Evolutionary conservation across 805 yeast species (phyloP).

Genomic region (Yamadazyma takamatsuzukensis): DNA sequence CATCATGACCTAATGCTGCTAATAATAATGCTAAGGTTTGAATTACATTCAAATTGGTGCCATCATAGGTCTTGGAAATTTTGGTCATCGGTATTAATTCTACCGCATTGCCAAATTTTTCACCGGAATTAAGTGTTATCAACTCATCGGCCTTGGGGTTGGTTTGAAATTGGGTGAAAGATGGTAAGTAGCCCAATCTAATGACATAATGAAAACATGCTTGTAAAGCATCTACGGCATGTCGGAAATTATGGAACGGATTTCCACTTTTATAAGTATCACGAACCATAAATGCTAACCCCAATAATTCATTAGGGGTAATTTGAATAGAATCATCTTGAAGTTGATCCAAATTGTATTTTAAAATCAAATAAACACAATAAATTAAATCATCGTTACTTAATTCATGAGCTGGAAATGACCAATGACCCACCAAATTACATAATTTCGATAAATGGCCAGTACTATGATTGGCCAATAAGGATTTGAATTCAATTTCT

Average conservation of each 20-base stretch:
- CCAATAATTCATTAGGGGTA: slow-evolving; percentile 44
- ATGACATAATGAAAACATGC: slow-evolving; percentile 70
- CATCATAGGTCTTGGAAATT: slow-evolving; percentile 4
- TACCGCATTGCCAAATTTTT: slow-evolving; percentile 14
- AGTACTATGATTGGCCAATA: slow-evolving; percentile 23
- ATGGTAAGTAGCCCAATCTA: slow-evolving; percentile 37
- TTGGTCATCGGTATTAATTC: slow-evolving; percentile 11
- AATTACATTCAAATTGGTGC: slow-evolving; percentile 28
- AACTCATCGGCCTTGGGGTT: slow-evolving; percentile 30
- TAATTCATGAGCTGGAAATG: slow-evolving; percentile 66
- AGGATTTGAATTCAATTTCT: slow-evolving; percentile 27
- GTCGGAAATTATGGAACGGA: slow-evolving; percentile 93
- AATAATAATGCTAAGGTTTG: slow-evolving; percentile 62
- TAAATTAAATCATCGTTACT: slow-evolving; percentile 62
- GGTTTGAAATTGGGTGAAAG: slow-evolving; percentile 30
- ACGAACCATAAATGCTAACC: slow-evolving; percentile 63
- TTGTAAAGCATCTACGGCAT: slow-evolving; percentile 93
- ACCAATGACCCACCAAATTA: slow-evolving; percentile 56
- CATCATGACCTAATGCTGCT: slow-evolving; percentile 92
- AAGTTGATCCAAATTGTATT: slow-evolving; percentile 35
- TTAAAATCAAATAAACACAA: slow-evolving; percentile 55
- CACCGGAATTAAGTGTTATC: slow-evolving; percentile 8
- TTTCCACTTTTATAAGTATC: slow-evolving; percentile 80
- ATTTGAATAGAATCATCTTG: slow-evolving; percentile 12
- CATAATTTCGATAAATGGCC: slow-evolving; percentile 25